Percentiles rank a stretch among this genome's conserved stretches.
Conservation (phyloP, 1,284 basidiomycete genomes). For the Tilletia caries region DNA sequence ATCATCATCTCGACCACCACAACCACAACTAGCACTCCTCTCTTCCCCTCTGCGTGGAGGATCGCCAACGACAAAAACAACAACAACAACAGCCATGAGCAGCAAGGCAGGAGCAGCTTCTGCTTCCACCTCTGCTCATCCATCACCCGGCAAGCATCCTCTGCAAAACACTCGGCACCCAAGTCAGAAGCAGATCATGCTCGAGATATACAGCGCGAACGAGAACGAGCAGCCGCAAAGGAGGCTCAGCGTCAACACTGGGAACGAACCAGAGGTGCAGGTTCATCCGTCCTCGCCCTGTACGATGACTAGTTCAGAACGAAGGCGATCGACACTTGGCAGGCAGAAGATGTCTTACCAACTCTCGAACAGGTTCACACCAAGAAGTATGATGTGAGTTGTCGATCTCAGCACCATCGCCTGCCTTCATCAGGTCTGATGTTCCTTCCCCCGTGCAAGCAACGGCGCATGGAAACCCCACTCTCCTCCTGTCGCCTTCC, state of each 20-base stretch:
- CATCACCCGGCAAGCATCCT: background rate
- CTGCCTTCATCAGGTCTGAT: too few species aligned
- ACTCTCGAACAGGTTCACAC: conserved; percentile 4
- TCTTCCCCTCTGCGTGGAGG: background rate
- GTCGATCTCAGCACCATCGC: background rate
- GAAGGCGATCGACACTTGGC: conserved; percentile 7
- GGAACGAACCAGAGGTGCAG: conserved; percentile 14
- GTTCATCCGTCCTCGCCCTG: conserved; percentile 12
- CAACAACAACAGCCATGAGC: background rate
- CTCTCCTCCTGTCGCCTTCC: too few species aligned
- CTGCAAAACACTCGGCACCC: background rate
- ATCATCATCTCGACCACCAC: background rate
- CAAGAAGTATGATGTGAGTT: conserved; percentile 7
- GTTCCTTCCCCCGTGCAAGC: too few species aligned
- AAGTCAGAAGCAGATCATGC: conserved; percentile 11
- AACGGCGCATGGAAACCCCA: too few species aligned
- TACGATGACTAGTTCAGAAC: conserved; percentile 2
- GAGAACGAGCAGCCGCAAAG: conserved; percentile 1
- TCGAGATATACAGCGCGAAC: conserved; percentile 9
- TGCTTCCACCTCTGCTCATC: too few species aligned
- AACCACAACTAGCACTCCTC: background rate
- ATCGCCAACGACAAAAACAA: background rate
- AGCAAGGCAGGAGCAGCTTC: background rate
- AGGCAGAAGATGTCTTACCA: conserved; percentile 12
- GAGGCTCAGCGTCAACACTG: conserved; percentile 12